Evolutionary conservation across 2,329 filamentous ascomycete genomes (phyloP), one percentile per base, ranked within the genome.

Genomic region (Dothistroma pini): DNA sequence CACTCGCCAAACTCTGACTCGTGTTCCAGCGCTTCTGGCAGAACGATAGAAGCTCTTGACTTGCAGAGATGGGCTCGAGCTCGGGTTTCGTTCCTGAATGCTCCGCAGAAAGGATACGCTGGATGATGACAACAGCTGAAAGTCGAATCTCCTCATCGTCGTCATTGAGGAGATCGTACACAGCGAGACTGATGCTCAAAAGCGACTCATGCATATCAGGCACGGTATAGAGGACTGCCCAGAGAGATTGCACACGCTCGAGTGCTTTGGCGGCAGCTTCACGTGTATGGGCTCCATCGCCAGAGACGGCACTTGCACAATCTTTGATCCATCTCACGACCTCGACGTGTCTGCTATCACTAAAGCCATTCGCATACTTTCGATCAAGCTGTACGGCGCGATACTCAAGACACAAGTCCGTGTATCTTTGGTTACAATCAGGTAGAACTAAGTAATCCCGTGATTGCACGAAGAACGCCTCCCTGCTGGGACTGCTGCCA

Each of bases 121-220:
- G 72, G 0, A 82, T 79, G 1, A 84, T 80, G 0, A 68, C 62
- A 2, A 87, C 84, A 8, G 87, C 88, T 0, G 84, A 74, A 35
- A 88, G 83, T 50, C 93, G 86, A 64, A 97, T 84, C 60, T 97
- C 92, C 63, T 96, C 91, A 71, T 97, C 93, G 71, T 97, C 93
- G 71, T 97, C 95, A 71, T 90, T 89, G 4, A 96, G 81, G 51
- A 86, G 80, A 71, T 91, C 87, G 74, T 95, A 93, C 1, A 93
- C 77, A 3, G 87, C 80, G 5, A 91, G 73, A 56, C 89, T 83
- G 32, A 84, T 78, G 1, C 84, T 78, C 1, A 91, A 74, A 35
- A 85, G 60, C 10, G 41, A 34, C 6, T 7, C 10, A n/a, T 63
- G 49, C 11, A 66, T 56, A 19, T 35, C 25, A 34, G 49, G 12